Base-by-base conservation (phyloP, 2,329 filamentous ascomycete species). In the Stagonosporopsis rhizophila region DNA sequence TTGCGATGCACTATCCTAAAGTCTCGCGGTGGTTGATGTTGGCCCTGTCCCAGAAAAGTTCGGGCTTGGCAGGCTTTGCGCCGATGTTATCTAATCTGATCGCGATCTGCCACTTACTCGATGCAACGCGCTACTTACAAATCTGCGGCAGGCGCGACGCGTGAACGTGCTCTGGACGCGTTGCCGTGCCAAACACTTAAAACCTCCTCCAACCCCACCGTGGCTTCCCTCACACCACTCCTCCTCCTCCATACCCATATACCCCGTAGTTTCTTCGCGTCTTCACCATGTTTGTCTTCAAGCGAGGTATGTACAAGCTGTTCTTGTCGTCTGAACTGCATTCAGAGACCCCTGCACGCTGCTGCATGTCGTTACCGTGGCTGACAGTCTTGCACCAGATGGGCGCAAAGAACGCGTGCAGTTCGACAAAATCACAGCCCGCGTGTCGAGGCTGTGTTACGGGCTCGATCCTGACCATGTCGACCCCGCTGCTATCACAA, bases 371-470 rank as follows among this genome's bases (percentile, higher is more conserved):
- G 64, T 65, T 56, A 45, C 45, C 55, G 34, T 46, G 62, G 58
- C 71, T 75, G 62, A 75, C 63, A 52, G 48, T 54, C 44, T 23
- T 48, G 46, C 53, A 45, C 34, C 69, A 98, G 95, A 99, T 86
- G 94, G 94, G 81, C 95, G 95, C 84, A 96, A 98, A 84, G 95
- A 99, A 86, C 95, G 95, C 79, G 95, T 99, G 65, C 95, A 99
- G 79, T 99, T 99, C 83, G 95, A 99, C 85, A 99, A 99, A 84
- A 99, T 99, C 86, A 98, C 95, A 74, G 95, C 95, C 72, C 92
- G 95, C 80, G 95, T 99, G 68, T 98, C 95, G 42, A 88, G 95
- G 73, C 85, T 99, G 75, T 99, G 95, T 86, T 99, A 99, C 79
- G 94, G 94, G 66, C 89, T 99, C 56, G 95, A 99, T 76, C 87